These are phyloP conservation scores for Gynandropsis gynandra DNA, from an alignment of 345 rosid genomes.

Conservation along the genomic window DNA sequence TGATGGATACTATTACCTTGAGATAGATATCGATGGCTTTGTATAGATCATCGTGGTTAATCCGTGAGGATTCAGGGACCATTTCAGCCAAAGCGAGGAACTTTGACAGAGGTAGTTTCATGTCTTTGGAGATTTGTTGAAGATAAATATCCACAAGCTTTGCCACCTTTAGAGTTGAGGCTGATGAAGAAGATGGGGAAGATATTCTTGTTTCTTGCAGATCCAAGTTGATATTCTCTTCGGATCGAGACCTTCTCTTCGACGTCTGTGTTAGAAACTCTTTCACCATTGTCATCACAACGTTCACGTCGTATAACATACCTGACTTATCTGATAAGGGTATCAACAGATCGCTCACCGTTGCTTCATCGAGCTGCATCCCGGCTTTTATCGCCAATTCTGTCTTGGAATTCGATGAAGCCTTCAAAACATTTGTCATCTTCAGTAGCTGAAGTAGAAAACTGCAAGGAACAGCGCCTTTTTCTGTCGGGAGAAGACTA, in stretches of 20 bases:
- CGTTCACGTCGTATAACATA: slow-evolving; percentile 64
- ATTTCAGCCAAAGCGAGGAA: slow-evolving; percentile 64
- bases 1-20: slow-evolving; percentile 50
- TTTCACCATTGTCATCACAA: slow-evolving; percentile 61
- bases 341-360: slow-evolving; percentile 62
- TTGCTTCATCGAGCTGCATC: slow-evolving; percentile 82
- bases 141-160: slow-evolving; percentile 82
- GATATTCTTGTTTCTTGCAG: slow-evolving; percentile 78
- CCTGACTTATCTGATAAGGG: slow-evolving; percentile 44
- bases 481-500: slow-evolving; percentile 65
- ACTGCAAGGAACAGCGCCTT: slow-evolving; percentile 58
- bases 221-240: slow-evolving; percentile 69
- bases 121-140: slow-evolving; percentile 68
- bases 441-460: slow-evolving; percentile 72
- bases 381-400: slow-evolving; percentile 73
- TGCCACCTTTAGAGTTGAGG: slow-evolving; percentile 76
- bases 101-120: slow-evolving; percentile 58
- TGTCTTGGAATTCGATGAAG: slow-evolving; percentile 51
- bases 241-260: slow-evolving; percentile 82
- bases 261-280: slow-evolving; percentile 71
- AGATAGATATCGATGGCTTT: slow-evolving; percentile 82
- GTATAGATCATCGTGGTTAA: slow-evolving; percentile 79
- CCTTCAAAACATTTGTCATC: slow-evolving; percentile 49
- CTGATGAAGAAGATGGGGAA: slow-evolving; percentile 60
- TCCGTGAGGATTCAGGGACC: slow-evolving; percentile 65